These are phyloP conservation scores for Zymoseptoria pseudotritici DNA, from an alignment of 2,329 filamentous ascomycete genomes.

Conservation along the genomic window DNA sequence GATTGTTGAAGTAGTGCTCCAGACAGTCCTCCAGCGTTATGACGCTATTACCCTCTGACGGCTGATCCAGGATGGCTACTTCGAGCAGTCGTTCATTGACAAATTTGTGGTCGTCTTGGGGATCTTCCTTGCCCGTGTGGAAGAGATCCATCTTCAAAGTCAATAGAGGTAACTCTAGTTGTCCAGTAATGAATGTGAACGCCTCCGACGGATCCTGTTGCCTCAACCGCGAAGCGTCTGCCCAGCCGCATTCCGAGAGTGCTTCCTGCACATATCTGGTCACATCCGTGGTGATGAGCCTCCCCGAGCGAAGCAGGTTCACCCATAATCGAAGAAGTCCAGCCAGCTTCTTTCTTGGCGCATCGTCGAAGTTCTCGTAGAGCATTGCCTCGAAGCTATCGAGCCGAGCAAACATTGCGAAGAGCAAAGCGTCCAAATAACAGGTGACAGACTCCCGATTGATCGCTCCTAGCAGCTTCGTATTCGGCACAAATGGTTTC, in stretches of 20 bases:
- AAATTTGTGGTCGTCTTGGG: constrained; percentile 86
- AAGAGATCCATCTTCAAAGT: constrained; percentile 92
- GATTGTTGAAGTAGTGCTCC: constrained; percentile 90
- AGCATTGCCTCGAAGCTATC: constrained; percentile 91
- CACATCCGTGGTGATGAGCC: constrained; percentile 76
- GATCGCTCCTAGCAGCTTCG: constrained; percentile 72
- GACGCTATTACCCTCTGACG: constrained; percentile 49
- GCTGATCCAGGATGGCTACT: constrained; percentile 74
- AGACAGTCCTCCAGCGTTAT: constrained; percentile 85
- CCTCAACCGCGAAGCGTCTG: constrained; percentile 64
- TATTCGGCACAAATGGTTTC: constrained; percentile 62
- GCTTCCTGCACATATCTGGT: constrained; percentile 76
- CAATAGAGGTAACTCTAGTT: constrained; percentile 75
- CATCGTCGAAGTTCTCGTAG: constrained; percentile 68
- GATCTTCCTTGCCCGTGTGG: constrained; percentile 76
- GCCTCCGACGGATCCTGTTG: constrained; percentile 96
- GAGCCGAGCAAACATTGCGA: constrained; percentile 89
- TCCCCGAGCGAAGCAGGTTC: constrained; percentile 79
- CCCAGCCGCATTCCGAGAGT: constrained; percentile 80
- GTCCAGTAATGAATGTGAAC: constrained; percentile 89
- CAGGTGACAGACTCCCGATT: constrained; percentile 87
- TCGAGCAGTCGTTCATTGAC: constrained; percentile 87
- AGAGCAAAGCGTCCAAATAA: constrained; percentile 83
- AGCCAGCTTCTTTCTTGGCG: constrained; percentile 65
- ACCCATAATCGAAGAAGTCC: constrained; percentile 81